Percentiles rank a stretch among this genome's conserved stretches.
Conservation (phyloP, 768 basidiomycete genomes). For the Phaffia australis region DNA sequence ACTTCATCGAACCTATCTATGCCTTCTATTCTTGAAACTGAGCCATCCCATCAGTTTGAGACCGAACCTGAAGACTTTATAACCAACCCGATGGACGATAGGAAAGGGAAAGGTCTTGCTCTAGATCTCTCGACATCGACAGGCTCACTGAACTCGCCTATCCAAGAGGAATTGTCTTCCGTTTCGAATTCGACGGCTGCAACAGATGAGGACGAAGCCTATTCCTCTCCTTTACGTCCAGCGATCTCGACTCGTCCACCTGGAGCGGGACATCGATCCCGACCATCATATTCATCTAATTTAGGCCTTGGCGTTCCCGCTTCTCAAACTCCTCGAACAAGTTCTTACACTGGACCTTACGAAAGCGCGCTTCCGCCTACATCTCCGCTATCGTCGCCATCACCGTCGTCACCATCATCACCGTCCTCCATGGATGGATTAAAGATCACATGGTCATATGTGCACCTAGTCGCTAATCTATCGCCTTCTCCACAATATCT, state of each 20-base stretch:
- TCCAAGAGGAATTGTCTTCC: background rate
- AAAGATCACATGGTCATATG: conserved; percentile 23
- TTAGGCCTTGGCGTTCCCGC: no score
- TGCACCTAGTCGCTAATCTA: conserved; percentile 18
- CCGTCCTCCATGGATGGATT: background rate
- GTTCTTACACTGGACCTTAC: no score
- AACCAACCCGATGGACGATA: no score
- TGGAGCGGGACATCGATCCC: background rate
- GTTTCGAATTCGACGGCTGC: background rate
- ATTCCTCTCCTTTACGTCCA: background rate
- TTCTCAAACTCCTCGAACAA: no score
- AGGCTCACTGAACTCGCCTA: background rate
- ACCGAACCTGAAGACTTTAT: background rate
- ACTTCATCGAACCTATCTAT: background rate
- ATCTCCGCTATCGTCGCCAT: background rate
- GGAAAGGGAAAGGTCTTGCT: no score
- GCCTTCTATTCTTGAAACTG: conserved; percentile 5
- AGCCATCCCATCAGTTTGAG: background rate
- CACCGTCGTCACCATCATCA: background rate
- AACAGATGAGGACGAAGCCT: background rate
- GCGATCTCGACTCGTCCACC: background rate
- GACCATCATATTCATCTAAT: no score
- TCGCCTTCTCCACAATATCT: conserved; percentile 23
- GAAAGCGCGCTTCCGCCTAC: no score
- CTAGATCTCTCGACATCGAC: no score